phyloP scores from a whole-genome alignment of 352 stramenopile genomes.

The Pythium guiyangense region DNA sequence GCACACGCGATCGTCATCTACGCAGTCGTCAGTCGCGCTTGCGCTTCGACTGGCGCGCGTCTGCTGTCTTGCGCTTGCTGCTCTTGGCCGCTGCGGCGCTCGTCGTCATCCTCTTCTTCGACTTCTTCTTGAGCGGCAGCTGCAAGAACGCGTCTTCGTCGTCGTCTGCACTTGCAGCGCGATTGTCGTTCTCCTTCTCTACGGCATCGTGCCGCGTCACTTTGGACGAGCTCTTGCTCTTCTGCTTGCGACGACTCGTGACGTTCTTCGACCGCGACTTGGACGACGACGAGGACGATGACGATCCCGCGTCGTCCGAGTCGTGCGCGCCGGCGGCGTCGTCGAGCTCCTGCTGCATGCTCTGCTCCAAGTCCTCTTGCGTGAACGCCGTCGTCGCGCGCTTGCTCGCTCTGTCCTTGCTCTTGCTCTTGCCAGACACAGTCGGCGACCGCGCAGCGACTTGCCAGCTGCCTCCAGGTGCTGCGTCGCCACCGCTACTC shows the following conservation, averaged over 20 bases:
- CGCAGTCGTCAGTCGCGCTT: constrained; percentile 21
- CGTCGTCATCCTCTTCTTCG: constrained; percentile 15
- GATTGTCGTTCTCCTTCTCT: constrained; percentile 10
- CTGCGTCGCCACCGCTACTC: constrained; percentile 7
- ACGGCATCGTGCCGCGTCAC: too few relatives aligned
- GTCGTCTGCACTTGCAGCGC: background rate
- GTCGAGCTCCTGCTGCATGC: constrained; percentile 60
- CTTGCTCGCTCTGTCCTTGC: constrained; percentile 1
- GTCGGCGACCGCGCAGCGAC: constrained; percentile 57
- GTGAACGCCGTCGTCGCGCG: constrained; percentile 17
- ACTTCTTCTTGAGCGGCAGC: constrained; percentile 50
- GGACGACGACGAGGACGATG: constrained; percentile 2
- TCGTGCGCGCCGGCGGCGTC: constrained; percentile 16
- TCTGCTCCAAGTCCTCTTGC: constrained; percentile 56
- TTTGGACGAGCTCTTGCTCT: constrained; percentile 12
- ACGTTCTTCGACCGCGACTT: constrained; percentile 18
- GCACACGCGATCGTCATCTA: too few relatives aligned
- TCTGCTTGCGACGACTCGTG: constrained; percentile 6
- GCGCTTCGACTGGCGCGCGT: constrained; percentile 24
- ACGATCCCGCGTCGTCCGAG: constrained; percentile 2
- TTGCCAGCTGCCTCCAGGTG: constrained; percentile 23
- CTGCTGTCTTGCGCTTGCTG: background rate
- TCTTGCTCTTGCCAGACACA: constrained; percentile 18
- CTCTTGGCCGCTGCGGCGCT: constrained; percentile 9
- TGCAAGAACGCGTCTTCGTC: constrained; percentile 24